Evolutionary conservation across 1,139 yeast species (phyloP).

Genomic region (Lodderomyces metapsilosis): DNA sequence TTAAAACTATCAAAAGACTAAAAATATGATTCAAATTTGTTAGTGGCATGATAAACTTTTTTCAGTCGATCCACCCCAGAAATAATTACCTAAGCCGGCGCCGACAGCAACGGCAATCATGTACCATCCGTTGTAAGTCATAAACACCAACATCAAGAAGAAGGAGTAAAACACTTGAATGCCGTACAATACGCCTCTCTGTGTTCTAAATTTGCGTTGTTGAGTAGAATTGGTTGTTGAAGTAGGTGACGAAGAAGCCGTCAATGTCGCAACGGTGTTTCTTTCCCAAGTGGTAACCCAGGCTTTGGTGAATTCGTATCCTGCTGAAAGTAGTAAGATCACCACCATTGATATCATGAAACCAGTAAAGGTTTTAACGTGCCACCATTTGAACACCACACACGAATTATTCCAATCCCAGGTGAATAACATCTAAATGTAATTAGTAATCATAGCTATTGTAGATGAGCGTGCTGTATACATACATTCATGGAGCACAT

Average conservation of each 20-base stretch:
- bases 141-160: slow-evolving; percentile 73
- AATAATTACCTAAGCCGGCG: slow-evolving; percentile 61
- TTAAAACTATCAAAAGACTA: too few species aligned
- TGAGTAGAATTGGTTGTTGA: slow-evolving; percentile 14
- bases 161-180: slow-evolving; percentile 76
- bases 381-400: slow-evolving; percentile 79
- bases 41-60: slow-evolving; percentile 51
- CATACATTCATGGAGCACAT: slow-evolving; percentile 58
- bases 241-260: slow-evolving; percentile 11
- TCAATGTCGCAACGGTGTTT: slow-evolving; percentile 16
- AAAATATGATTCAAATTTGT: too few species aligned
- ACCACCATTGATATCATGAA: slow-evolving; percentile 53
- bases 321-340: slow-evolving; percentile 49
- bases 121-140: slow-evolving; percentile 85
- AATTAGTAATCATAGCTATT: slow-evolving; percentile 4
- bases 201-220: slow-evolving; percentile 23
- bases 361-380: slow-evolving; percentile 51
- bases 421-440: slow-evolving; percentile 66
- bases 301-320: slow-evolving; percentile 59
- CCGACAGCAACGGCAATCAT: slow-evolving; percentile 73
- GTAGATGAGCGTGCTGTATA: not conserved
- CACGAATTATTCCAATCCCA: slow-evolving; percentile 78
- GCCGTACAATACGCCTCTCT: slow-evolving; percentile 55
- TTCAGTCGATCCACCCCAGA: slow-evolving; percentile 47
- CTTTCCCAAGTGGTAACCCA: slow-evolving; percentile 33